These are phyloP conservation scores for Phytophthora rubi DNA, from an alignment of 352 stramenopile species.

Conservation along the genomic window DNA sequence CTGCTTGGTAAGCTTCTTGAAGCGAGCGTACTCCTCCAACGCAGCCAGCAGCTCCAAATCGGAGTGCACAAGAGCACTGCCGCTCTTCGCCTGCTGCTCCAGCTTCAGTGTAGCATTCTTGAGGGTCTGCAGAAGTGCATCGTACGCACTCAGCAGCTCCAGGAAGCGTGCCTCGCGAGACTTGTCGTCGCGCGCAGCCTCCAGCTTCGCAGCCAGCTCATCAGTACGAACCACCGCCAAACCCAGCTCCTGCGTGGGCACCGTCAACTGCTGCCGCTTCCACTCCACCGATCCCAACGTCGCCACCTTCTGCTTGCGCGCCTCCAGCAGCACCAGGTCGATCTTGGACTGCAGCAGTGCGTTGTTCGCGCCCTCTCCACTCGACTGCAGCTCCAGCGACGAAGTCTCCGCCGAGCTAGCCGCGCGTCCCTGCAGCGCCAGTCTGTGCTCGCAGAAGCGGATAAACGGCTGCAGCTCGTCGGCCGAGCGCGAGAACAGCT, in stretches of 20 bases:
- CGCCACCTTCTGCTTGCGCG: constrained; percentile 87
- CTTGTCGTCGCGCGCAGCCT: constrained; percentile 66
- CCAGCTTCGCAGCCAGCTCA: constrained; percentile 71
- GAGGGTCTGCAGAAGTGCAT: constrained; percentile 69
- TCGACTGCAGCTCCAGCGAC: constrained; percentile 62
- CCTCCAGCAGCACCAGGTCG: constrained; percentile 81
- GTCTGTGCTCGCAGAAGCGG: constrained; percentile 84
- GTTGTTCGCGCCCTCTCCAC: constrained; percentile 72
- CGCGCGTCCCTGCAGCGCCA: constrained; percentile 64
- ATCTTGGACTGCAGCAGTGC: constrained; percentile 87
- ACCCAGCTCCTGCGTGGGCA: constrained; percentile 76
- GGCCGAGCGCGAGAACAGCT: constrained; percentile 72
- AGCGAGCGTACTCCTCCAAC: constrained; percentile 80
- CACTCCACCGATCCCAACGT: constrained; percentile 79
- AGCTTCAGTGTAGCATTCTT: constrained; percentile 70
- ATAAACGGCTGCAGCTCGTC: constrained; percentile 87
- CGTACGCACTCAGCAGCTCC: constrained; percentile 77
- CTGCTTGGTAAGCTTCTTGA: constrained; percentile 77
- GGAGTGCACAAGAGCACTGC: constrained; percentile 70
- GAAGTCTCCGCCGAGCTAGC: constrained; percentile 42
- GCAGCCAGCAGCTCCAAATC: constrained; percentile 71
- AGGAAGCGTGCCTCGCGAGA: constrained; percentile 72
- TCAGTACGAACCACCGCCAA: constrained; percentile 74
- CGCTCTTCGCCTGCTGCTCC: constrained; percentile 82
- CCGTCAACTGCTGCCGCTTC: constrained; percentile 78